Percentiles rank a stretch among this genome's conserved stretches.
Evolutionary conservation across 192 early-diverging fungal species (phyloP).

Genomic region (Chytriomyces hyalinus): DNA sequence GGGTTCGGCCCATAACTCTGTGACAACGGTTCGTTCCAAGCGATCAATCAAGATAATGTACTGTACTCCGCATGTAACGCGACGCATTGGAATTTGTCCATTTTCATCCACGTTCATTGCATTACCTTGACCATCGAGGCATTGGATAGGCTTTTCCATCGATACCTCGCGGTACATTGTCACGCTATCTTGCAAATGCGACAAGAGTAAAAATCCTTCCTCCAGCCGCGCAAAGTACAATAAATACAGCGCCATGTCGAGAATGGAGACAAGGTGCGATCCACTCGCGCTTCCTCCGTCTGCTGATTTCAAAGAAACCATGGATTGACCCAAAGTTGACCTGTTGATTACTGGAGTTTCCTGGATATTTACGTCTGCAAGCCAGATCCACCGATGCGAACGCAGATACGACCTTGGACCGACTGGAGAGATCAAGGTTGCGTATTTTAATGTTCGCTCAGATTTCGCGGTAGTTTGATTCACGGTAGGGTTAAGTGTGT

Average conservation of each 20-base stretch:
- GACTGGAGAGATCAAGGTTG: constrained; percentile 33
- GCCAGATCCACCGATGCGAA: constrained; percentile 57
- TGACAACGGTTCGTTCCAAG: constrained; percentile 32
- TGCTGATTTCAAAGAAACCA: background rate
- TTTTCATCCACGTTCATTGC: background rate
- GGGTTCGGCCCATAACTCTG: constrained; percentile 59
- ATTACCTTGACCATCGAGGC: constrained; percentile 5
- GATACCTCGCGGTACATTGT: constrained; percentile 54
- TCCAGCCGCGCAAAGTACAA: constrained; percentile 49
- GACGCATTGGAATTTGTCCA: background rate
- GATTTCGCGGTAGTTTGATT: constrained; percentile 5
- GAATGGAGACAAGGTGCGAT: constrained; percentile 22
- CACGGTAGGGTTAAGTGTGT: background rate
- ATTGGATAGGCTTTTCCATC: background rate
- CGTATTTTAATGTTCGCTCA: constrained; percentile 6
- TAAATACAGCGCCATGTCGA: constrained; percentile 45
- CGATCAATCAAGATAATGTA: constrained; percentile 50
- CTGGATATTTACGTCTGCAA: constrained; percentile 41
- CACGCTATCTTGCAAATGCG: constrained; percentile 42
- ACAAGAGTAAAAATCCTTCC: constrained; percentile 51
- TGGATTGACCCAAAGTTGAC: background rate
- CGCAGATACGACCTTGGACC: constrained; percentile 46
- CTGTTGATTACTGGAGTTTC: background rate
- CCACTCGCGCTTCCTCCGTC: constrained; percentile 6
- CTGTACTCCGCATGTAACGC: constrained; percentile 46